A percentile compares a stretch with the other conserved stretches of the same genome.
Evolutionary conservation across 257 asterid genomes (phyloP).

Genomic region (Hygrophila difformis): DNA sequence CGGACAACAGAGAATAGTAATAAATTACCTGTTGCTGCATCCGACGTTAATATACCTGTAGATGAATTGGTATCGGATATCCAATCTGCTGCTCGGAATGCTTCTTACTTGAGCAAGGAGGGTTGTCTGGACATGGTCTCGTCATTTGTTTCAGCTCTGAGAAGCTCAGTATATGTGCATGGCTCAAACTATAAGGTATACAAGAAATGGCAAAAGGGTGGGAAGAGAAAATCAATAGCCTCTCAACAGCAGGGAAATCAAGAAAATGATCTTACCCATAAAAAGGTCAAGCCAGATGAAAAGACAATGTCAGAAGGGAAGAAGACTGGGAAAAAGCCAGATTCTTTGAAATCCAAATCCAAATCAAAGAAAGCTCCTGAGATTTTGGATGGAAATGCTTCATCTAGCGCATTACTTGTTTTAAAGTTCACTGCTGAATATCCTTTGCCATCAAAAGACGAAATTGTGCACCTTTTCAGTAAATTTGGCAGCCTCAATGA

Average conservation of each 20-base stretch:
- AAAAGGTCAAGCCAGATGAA: slow-evolving; percentile 15
- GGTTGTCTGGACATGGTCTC: slow-evolving; percentile 27
- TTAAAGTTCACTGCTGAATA: slow-evolving; percentile 37
- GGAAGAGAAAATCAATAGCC: slow-evolving; percentile 27
- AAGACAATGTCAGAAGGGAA: slow-evolving; percentile 7
- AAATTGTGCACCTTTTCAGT: slow-evolving; percentile 26
- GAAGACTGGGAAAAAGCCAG: slow-evolving; percentile 16
- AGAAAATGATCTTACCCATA: slow-evolving; percentile 2
- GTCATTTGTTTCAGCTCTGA: slow-evolving; percentile 41
- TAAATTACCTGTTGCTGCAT: slow-evolving; percentile 2
- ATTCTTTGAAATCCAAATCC: slow-evolving; percentile 13
- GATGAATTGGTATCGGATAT: slow-evolving; percentile 34
- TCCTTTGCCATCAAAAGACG: slow-evolving; percentile 55
- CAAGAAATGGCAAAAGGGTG: slow-evolving; percentile 15
- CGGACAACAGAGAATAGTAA: slow-evolving; percentile 10
- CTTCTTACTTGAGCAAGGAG: slow-evolving; percentile 24
- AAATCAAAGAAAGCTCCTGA: slow-evolving; percentile 25
- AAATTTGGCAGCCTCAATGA: slow-evolving; percentile 41
- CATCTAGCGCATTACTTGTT: slow-evolving; percentile 27
- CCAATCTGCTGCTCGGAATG: slow-evolving; percentile 35
- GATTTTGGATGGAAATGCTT: slow-evolving; percentile 16
- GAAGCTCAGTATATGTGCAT: slow-evolving; percentile 32
- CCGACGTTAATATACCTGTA: slow-evolving; percentile 28
- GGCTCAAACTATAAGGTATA: slow-evolving; percentile 26
- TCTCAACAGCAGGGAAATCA: slow-evolving; percentile 4